These are phyloP conservation scores for Trichomonascaceae sp. DNA, from an alignment of 1,139 yeast genomes.

Conservation along the genomic window DNA sequence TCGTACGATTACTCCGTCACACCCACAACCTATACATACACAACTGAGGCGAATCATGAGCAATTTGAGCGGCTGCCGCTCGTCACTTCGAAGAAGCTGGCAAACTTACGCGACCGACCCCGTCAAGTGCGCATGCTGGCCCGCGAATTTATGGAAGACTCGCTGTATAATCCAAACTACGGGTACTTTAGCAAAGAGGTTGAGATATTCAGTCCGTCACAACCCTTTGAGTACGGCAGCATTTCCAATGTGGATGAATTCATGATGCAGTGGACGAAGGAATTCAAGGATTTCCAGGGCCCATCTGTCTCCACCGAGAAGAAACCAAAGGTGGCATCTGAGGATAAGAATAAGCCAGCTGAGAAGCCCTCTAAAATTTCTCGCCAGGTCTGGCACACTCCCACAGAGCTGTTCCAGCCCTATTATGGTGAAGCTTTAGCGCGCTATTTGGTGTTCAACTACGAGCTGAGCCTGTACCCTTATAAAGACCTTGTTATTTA, in stretches of 20 bases:
- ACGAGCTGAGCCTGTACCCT: constrained; percentile 53
- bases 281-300: constrained; percentile 36
- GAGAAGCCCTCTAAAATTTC: constrained; percentile 20
- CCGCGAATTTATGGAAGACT: constrained; percentile 74
- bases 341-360: constrained; percentile 4
- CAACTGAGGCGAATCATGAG: constrained; percentile 19
- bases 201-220: constrained; percentile 44
- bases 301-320: not conserved
- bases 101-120: constrained; percentile 41
- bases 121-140: constrained; percentile 52
- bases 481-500: constrained; percentile 56
- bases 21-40: constrained; percentile 15
- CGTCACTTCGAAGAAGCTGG: constrained; percentile 35
- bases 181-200: constrained; percentile 75
- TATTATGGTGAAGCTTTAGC: constrained; percentile 79
- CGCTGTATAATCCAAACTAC: constrained; percentile 66
- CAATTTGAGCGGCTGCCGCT: constrained; percentile 34
- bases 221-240: constrained; percentile 40
- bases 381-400: constrained; percentile 80
- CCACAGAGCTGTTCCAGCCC: constrained; percentile 71
- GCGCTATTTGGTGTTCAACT: constrained; percentile 54
- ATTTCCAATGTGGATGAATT: constrained; percentile 58
- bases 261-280: constrained; percentile 51
- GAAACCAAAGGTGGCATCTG: constrained; percentile 2
- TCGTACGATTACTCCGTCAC: constrained; percentile 13